Evolutionary conservation across 2,329 filamentous ascomycete genomes (phyloP).

Genomic region (Talaromyces sp.): DNA sequence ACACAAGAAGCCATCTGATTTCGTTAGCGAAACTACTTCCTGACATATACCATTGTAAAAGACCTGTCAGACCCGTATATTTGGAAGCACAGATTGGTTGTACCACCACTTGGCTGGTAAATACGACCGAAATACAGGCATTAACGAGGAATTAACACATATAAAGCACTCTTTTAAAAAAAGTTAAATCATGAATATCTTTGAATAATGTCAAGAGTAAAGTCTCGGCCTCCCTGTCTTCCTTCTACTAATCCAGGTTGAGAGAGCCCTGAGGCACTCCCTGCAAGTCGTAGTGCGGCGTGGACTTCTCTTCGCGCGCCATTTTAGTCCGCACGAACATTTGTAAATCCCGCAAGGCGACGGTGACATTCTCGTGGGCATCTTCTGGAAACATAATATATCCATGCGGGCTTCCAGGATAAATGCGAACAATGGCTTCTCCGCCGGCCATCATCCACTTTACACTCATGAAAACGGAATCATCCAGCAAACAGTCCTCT

Average conservation of each 20-base stretch:
- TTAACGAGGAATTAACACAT: too few relatives aligned
- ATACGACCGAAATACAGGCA: too few relatives aligned
- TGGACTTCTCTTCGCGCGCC: neutral
- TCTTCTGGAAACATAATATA: slow-evolving; percentile 19
- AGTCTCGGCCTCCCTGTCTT: neutral
- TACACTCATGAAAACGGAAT: slow-evolving; percentile 48
- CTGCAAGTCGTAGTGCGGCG: neutral
- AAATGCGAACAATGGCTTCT: slow-evolving; percentile 49
- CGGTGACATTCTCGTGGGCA: neutral
- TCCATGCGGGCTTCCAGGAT: slow-evolving; percentile 50
- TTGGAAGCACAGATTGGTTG: too few relatives aligned
- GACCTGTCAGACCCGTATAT: too few relatives aligned
- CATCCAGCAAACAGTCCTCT: slow-evolving; percentile 49
- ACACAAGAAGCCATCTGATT: too few relatives aligned
- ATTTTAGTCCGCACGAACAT: neutral
- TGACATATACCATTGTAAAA: too few relatives aligned
- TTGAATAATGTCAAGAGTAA: neutral
- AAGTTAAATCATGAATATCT: neutral
- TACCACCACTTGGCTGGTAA: too few relatives aligned
- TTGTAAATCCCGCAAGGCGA: neutral
- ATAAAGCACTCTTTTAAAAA: too few relatives aligned
- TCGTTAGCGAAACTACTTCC: too few relatives aligned
- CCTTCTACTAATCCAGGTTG: neutral
- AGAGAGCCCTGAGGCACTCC: neutral
- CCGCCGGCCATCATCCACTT: slow-evolving; percentile 51